Base-by-base conservation (phyloP, 306 rosid species). In the Lablab purpureus region DNA sequence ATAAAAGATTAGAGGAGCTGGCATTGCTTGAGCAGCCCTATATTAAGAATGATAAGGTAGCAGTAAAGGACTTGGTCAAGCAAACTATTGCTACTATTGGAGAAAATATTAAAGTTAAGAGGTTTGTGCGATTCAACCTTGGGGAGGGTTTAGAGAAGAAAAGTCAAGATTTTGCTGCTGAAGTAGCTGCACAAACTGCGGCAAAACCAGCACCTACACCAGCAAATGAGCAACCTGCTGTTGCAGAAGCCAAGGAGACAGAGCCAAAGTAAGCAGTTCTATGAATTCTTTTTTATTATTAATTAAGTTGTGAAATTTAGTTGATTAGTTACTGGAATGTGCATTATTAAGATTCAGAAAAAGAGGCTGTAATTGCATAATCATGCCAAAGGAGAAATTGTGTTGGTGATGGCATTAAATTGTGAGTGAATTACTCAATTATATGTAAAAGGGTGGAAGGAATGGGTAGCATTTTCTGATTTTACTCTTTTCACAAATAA, bases 71-170 rank as follows among this genome's bases (percentile, higher is more conserved):
- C 81, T 83, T 81, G 89, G 88, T 96, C 83, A 96, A 93, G 86
- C 99, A 96, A 88, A 96, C 96, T 55, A 89, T 96, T 81, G 96
- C 99, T 74, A 91, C 97, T 47, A 75, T 96, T 58, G 98, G 99
- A 73, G 99, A 96, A 85, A 96, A 96, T 80, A 96, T 96, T 34
- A 91, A 91, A 86, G 99, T 96, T 51, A 93, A 87, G 80, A 93
- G 99, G 77, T 96, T 93, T 80, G 94, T 93, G 70, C 86, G 96
- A 80, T 96, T 81, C 88, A 96, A 91, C 81, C 98, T 96, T 56
- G 99, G 99, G 65, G 99, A 96, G 79, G 99, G 99, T 85, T 88
- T 96, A 89, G 93, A 93, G 81, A 96, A 96, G 90, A 91, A 87
- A 88, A 96, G 96, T 76, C 98, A 93, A 83, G 97, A 93, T 84